Conservation (phyloP, 2,329 filamentous ascomycete genomes). For the Salinomyces thailandicus region DNA sequence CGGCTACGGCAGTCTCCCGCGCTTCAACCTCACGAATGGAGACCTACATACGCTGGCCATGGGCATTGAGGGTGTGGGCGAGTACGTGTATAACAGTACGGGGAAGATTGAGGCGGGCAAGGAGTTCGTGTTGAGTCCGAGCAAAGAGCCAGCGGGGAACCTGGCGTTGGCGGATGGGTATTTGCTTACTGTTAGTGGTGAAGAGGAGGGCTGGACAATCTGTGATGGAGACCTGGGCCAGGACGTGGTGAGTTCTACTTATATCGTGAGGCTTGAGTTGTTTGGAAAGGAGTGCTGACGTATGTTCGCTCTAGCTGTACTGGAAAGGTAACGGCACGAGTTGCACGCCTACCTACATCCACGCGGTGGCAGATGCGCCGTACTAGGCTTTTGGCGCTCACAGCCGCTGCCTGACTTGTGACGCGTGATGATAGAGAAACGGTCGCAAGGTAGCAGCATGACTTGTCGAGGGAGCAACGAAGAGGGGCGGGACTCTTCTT, state of each 20-base stretch:
- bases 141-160: constrained; percentile 23
- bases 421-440: too few relatives aligned
- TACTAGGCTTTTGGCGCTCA: constrained; percentile 21
- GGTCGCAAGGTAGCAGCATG: neutral
- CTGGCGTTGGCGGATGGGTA: constrained; percentile 28
- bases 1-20: constrained; percentile 30
- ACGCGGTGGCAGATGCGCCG: constrained; percentile 29
- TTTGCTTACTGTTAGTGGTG: constrained; percentile 28
- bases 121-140: constrained; percentile 26
- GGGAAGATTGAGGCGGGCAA: constrained; percentile 15
- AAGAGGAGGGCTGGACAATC: constrained; percentile 30
- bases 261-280: neutral
- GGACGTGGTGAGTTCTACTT: constrained; percentile 23
- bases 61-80: constrained; percentile 21
- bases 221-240: constrained; percentile 25
- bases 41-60: constrained; percentile 24
- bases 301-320: constrained; percentile 21
- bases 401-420: neutral
- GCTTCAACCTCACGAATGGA: constrained; percentile 28
- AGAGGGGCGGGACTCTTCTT: neutral
- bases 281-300: neutral
- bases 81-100: constrained; percentile 26
- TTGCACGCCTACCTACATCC: constrained; percentile 29
- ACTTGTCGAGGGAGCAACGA: too few relatives aligned
- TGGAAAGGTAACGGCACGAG: constrained; percentile 28